phyloP scores from a whole-genome alignment of 371 early-diverging fungal species.

The Fennellomyces sp. region DNA sequence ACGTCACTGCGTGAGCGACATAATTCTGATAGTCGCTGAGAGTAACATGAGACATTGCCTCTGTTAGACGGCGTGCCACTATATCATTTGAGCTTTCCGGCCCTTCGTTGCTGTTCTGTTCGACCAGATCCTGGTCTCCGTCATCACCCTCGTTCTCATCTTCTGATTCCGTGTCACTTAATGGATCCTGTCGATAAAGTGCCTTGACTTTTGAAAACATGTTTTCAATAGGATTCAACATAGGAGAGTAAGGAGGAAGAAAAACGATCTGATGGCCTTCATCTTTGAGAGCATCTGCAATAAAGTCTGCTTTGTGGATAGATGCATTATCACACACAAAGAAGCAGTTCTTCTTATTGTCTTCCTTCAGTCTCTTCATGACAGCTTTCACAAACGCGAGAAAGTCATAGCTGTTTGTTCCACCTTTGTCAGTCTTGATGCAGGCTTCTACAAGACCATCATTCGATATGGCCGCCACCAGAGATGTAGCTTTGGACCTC shows the following conservation, averaged over 20 bases:
- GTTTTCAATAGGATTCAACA: slow-evolving; percentile 15
- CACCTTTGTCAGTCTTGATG: not conserved
- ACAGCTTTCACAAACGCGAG: not conserved
- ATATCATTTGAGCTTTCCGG: too few species aligned
- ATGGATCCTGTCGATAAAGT: not conserved
- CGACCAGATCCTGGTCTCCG: too few species aligned
- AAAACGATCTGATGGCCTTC: slow-evolving; percentile 9
- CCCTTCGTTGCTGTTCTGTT: too few species aligned
- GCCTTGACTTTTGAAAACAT: not conserved
- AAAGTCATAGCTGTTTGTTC: not conserved
- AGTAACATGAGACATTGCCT: too few species aligned
- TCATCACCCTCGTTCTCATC: too few species aligned
- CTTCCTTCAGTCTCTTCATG: slow-evolving; percentile 5
- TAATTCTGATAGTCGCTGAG: too few species aligned
- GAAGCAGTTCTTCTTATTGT: not conserved
- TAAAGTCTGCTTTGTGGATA: slow-evolving; percentile 3
- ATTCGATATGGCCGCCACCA: slow-evolving; percentile 4
- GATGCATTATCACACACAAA: slow-evolving; percentile 13
- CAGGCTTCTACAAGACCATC: not conserved
- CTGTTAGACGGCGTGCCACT: too few species aligned
- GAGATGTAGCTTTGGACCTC: not conserved
- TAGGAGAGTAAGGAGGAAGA: slow-evolving; percentile 16
- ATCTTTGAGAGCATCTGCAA: not conserved
- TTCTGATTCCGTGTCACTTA: too few species aligned
- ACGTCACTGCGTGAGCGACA: too few species aligned